Base-by-base conservation (phyloP, 805 yeast species). In the Candida suzukii region DNA sequence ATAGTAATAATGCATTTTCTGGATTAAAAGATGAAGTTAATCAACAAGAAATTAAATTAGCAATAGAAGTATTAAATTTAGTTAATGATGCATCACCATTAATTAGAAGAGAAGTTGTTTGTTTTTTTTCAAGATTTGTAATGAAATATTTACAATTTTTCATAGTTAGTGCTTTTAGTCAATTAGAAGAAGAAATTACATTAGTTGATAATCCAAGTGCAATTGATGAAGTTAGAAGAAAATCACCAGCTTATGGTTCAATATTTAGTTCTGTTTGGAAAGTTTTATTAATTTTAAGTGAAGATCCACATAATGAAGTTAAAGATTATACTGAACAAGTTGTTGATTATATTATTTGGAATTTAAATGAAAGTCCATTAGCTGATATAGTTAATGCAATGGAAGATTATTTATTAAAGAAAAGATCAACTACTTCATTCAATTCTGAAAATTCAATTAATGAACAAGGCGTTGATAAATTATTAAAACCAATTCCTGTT, bases 201-300 rank as follows among this genome's bases (percentile, higher is more conserved):
- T 66, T 81, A 40, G 63, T 77, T 43, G 87, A 82, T 44, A 74
- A 78, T 43, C 78, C 85, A 14, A 70, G 73, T 38, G 65, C 68
- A 40, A 71, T 81, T 26, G 83, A 78, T 41, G 86, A 78, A 36
- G 76, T 80, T 46, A 66, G 84, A 38, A 72, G 83, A 50, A 70
- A 70, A 33, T 72, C 86, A 0, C 85, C 95, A 1, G 93, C 96
- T 0, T 85, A 87, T 57, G 95, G 96, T 1, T 82, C 96, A 0
- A 73, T 88, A 9, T 87, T 83, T 58, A 76, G 87, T 41, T 83
- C 95, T 1, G 76, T 83, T 9, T 93, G 98, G 96, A 85, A 88
- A 49, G 80, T 91, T 0, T 58, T 91, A 27, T 66, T 93, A 37
- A 78, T 87, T 22, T 61, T 88, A 24, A 76, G 95, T 1, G 88